Percentiles rank a stretch among this genome's conserved stretches.
phyloP scores from a whole-genome alignment of 2,329 filamentous ascomycete species.

The Colletotrichum phormii region DNA sequence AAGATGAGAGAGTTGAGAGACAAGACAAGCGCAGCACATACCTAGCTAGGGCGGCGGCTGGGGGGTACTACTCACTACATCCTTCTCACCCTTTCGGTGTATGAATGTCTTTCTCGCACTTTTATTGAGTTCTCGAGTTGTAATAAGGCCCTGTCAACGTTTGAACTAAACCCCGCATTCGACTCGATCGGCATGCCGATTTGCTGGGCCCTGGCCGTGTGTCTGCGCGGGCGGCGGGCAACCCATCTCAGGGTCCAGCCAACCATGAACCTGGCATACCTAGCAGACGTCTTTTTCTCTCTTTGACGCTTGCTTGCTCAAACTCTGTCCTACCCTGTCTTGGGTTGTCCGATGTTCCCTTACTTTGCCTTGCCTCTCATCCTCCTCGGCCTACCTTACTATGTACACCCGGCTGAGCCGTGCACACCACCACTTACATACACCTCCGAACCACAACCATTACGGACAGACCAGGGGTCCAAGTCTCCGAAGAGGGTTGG shows the following conservation, averaged over 20 bases:
- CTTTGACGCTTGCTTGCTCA: not conserved
- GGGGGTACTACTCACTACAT: not conserved
- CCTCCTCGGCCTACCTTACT: not conserved
- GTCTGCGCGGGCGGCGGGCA: constrained; percentile 16
- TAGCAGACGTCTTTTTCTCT: not conserved
- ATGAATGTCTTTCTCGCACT: not conserved
- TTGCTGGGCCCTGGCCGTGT: constrained; percentile 17
- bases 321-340: not conserved
- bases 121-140: constrained; percentile 17
- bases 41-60: not conserved
- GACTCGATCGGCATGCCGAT: constrained; percentile 26
- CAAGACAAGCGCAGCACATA: not conserved
- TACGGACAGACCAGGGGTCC: constrained; percentile 33
- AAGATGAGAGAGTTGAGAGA: not conserved
- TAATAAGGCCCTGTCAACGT: constrained; percentile 34
- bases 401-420: constrained; percentile 21
- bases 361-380: not conserved
- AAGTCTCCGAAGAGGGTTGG: constrained; percentile 21
- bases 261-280: constrained; percentile 30
- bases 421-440: constrained; percentile 22
- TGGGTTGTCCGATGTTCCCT: not conserved
- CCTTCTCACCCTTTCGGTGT: not conserved
- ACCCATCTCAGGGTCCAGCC: constrained; percentile 30
- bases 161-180: constrained; percentile 32
- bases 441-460: constrained; percentile 6